A percentile compares a stretch with the other conserved stretches of the same genome.
Conservation (phyloP, 2,329 filamentous ascomycete species). For the Raffaelea deltoideospora region DNA sequence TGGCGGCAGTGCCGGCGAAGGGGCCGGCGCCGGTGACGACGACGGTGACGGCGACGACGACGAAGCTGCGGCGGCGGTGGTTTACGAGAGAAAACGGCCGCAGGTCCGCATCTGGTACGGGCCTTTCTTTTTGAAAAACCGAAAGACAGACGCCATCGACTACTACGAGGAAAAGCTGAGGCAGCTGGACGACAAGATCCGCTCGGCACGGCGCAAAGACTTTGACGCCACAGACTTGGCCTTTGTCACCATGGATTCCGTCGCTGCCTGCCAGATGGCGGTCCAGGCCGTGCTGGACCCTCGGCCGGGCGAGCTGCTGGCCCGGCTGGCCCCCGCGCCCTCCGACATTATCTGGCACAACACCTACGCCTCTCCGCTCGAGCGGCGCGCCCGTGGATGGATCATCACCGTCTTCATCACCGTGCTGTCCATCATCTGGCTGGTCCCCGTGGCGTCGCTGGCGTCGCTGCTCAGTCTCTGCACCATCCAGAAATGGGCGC, state of each 20-base stretch:
- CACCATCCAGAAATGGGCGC: slow-evolving; percentile 59
- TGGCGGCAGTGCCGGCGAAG: not conserved
- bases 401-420: slow-evolving; percentile 69
- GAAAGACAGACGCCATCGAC: slow-evolving; percentile 76
- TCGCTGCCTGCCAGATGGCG: slow-evolving; percentile 85
- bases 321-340: slow-evolving; percentile 74
- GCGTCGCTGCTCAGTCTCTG: slow-evolving; percentile 70
- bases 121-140: slow-evolving; percentile 53
- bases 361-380: slow-evolving; percentile 64
- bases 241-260: slow-evolving; percentile 95
- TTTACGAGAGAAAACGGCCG: slow-evolving; percentile 31
- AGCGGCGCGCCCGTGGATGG: slow-evolving; percentile 68
- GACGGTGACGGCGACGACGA: slow-evolving; percentile 37
- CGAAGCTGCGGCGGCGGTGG: slow-evolving; percentile 22
- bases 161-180: slow-evolving; percentile 83
- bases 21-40: slow-evolving; percentile 12
- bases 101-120: slow-evolving; percentile 67
- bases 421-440: slow-evolving; percentile 76
- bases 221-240: slow-evolving; percentile 71
- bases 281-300: slow-evolving; percentile 90
- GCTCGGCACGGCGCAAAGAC: slow-evolving; percentile 52
- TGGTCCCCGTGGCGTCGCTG: slow-evolving; percentile 63
- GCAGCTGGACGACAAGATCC: slow-evolving; percentile 61
- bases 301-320: slow-evolving; percentile 69
- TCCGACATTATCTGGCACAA: slow-evolving; percentile 92